Evolutionary conservation across 208 protist species (phyloP).

Genomic region (Leishmania guyanensis): DNA sequence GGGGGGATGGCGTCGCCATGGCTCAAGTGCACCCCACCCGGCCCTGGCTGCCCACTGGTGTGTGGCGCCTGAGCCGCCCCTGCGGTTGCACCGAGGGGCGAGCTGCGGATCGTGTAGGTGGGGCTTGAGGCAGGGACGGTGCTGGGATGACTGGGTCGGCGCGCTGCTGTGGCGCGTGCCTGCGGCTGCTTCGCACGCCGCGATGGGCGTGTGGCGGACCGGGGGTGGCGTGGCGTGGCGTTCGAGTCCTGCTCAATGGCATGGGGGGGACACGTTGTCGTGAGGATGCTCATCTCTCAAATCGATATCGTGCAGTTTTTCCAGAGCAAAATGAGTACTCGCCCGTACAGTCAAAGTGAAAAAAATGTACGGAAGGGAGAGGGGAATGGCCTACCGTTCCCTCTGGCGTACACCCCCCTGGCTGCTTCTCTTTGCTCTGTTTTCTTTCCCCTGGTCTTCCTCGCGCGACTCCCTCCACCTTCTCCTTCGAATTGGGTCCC

Average conservation of each 20-base stretch:
- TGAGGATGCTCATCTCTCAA: neutral
- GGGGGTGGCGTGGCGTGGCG: neutral
- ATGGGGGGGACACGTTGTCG: neutral
- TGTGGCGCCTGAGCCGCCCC: neutral
- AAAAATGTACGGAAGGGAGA: neutral
- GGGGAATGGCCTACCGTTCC: neutral
- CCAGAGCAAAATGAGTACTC: neutral
- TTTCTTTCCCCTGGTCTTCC: neutral
- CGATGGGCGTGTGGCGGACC: neutral
- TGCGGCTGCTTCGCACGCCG: neutral
- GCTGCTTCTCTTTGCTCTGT: neutral
- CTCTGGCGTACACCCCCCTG: neutral
- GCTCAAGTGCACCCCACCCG: neutral
- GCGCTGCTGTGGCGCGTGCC: too few relatives aligned
- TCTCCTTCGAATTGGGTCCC: neutral
- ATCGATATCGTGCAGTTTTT: neutral
- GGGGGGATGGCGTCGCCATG: neutral
- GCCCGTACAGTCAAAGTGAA: neutral
- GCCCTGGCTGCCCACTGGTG: neutral
- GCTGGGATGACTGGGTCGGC: neutral
- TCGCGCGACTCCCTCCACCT: neutral
- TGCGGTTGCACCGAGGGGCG: neutral
- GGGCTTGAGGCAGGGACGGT: neutral
- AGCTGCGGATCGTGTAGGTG: neutral
- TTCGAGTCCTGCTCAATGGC: neutral